Percentiles rank a stretch among this genome's conserved stretches.
phyloP scores from a whole-genome alignment of 352 stramenopile species.

The Phytophthora europaea region DNA sequence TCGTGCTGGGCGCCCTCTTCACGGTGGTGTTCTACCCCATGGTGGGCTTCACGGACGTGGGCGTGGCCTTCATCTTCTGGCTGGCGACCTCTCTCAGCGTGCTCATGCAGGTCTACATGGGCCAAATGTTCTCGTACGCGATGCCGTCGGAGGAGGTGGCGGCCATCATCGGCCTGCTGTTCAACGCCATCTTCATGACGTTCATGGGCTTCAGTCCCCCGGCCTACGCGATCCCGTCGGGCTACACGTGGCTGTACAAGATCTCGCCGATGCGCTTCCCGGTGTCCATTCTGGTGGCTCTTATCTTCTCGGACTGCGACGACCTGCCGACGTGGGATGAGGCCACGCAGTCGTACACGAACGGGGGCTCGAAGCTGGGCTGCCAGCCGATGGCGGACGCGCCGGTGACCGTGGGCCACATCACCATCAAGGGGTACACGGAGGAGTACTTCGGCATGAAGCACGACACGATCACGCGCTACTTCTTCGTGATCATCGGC shows the following conservation, averaged over 20 bases:
- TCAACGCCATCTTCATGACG: slow-evolving; percentile 48
- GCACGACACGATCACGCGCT: slow-evolving; percentile 32
- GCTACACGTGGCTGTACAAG: slow-evolving; percentile 51
- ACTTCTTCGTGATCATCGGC: slow-evolving; percentile 33
- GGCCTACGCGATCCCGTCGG: slow-evolving; percentile 34
- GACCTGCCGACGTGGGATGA: slow-evolving; percentile 36
- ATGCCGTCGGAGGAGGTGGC: slow-evolving; percentile 44
- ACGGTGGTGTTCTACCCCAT: slow-evolving; percentile 48
- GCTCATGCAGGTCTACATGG: slow-evolving; percentile 48
- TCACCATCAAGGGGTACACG: slow-evolving; percentile 36
- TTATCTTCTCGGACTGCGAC: slow-evolving; percentile 41
- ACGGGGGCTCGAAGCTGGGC: slow-evolving; percentile 37
- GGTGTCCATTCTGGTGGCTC: slow-evolving; percentile 39
- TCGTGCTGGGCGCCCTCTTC: slow-evolving; percentile 50
- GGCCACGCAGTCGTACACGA: slow-evolving; percentile 22
- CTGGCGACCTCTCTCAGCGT: slow-evolving; percentile 35
- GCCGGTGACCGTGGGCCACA: slow-evolving; percentile 32
- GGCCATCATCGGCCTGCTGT: slow-evolving; percentile 39
- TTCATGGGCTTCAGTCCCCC: slow-evolving; percentile 52
- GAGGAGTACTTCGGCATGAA: slow-evolving; percentile 35
- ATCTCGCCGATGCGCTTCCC: slow-evolving; percentile 45
- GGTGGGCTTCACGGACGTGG: slow-evolving; percentile 46
- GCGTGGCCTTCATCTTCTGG: slow-evolving; percentile 34
- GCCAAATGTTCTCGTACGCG: slow-evolving; percentile 46
- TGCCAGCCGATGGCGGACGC: slow-evolving; percentile 35